Base-by-base conservation (phyloP, 371 early-diverging fungal genomes). In the Catenaria anguillulae region DNA sequence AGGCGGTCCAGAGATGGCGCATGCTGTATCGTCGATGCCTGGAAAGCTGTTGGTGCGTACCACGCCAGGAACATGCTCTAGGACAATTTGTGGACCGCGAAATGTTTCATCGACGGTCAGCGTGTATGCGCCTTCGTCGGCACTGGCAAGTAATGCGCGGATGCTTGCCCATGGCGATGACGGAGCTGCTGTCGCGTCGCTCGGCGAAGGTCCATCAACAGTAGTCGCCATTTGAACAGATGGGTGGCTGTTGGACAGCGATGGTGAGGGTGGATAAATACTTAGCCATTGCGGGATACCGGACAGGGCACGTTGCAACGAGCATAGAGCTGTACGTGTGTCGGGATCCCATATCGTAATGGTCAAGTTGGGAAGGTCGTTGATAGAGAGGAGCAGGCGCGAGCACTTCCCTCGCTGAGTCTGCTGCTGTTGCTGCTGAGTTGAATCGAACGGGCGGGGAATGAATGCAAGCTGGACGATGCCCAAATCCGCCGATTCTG, bases 311-410 rank as follows among this genome's bases (percentile, higher is more conserved):
- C 13, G 4, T 2, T 26, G 15, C 5, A 29, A 15, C 29, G 29
- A 29, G 13, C 29, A 26, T 1, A 50, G 29, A 10, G 29, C 15
- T 0, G 52, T 29, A 17, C 52, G 52, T 10, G 26, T 4, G 15
- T 13, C 26, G 31, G 52, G 23, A 35, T 60, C 60, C 60, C 60
- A 60, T 13, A 60, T 19, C 2, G 60, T 43, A 19, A 60, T 26
- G 26, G 60, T 60, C 1, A 60, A 26, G 43, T 29, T 24, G 26
- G 60, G 60, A 26, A 60, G 33, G 31, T 42, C 60, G 21, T 43
- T 26, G 26, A 60, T 26, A 5, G 45, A 6, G 33, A 43, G 17
- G 2, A 43, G 60, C 31, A 40, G 45, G 0, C 36, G 0, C 33
- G 33, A 21, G 10, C 59, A n/a, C n/a, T n/a, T n/a, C n/a, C n/a